phyloP scores from a whole-genome alignment of 129 eudicot genomes.

The Cynara cardunculus region DNA sequence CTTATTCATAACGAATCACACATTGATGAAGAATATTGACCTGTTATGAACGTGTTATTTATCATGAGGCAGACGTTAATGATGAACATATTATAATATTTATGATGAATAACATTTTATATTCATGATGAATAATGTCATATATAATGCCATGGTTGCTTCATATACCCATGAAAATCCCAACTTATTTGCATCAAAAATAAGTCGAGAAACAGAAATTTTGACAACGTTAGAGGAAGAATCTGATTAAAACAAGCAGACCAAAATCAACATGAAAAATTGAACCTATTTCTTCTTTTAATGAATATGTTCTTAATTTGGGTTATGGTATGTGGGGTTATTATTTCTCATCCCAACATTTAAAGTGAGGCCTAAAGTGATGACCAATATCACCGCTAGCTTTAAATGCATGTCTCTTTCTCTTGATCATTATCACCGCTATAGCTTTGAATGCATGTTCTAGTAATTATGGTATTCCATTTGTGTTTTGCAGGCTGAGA shows the following conservation, averaged over 20 bases:
- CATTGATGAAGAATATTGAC: neutral
- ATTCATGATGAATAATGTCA: neutral
- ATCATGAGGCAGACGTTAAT: neutral
- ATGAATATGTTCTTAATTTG: neutral
- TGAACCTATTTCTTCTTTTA: neutral
- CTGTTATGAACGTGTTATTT: neutral
- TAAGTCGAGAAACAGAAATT: neutral
- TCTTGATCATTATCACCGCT: constrained; percentile 26
- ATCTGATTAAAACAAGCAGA: neutral
- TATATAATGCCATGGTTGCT: neutral
- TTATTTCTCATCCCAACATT: neutral
- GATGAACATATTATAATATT: neutral
- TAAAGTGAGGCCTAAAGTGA: constrained; percentile 7
- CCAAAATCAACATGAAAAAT: neutral
- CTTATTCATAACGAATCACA: neutral
- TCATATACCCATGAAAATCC: neutral
- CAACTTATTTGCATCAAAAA: neutral
- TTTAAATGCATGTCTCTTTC: constrained; percentile 27
- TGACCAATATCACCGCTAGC: constrained; percentile 41
- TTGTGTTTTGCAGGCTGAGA: constrained; percentile 57
- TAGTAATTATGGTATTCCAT: neutral
- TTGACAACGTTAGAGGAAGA: neutral
- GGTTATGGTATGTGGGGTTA: constrained; percentile 14
- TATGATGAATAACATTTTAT: neutral
- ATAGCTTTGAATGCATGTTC: constrained; percentile 21